phyloP scores from a whole-genome alignment of 2,329 filamentous ascomycete genomes.

The Stylonectria norvegica region DNA sequence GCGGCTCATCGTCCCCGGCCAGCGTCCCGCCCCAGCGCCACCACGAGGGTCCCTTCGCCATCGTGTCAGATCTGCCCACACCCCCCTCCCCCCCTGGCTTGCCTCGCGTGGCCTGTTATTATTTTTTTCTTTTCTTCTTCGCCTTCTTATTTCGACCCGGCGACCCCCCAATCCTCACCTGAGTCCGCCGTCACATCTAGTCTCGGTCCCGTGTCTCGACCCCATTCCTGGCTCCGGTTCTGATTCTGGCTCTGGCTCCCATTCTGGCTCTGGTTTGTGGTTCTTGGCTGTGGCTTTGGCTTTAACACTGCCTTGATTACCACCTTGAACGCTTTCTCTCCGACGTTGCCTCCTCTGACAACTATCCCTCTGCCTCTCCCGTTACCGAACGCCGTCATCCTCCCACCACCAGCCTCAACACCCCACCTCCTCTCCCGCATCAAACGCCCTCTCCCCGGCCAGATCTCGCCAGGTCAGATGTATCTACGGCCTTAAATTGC shows the following conservation, averaged over 20 bases:
- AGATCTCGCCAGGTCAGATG: constrained; percentile 36
- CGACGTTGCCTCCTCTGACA: too few species aligned
- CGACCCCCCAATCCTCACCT: constrained; percentile 25
- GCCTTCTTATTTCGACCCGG: constrained; percentile 24
- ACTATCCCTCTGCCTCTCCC: too few species aligned
- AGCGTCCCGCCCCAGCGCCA: constrained; percentile 32
- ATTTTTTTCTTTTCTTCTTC: constrained; percentile 23
- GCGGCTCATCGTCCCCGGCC: constrained; percentile 16
- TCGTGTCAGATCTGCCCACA: constrained; percentile 34
- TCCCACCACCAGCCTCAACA: constrained; percentile 19
- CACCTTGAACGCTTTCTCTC: too few species aligned
- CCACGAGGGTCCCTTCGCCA: constrained; percentile 31
- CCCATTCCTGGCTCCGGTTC: constrained; percentile 24
- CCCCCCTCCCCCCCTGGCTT: background rate
- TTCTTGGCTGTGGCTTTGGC: background rate
- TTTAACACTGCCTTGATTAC: too few species aligned
- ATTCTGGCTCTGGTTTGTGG: constrained; percentile 1
- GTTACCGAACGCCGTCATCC: constrained; percentile 19
- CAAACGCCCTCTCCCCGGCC: constrained; percentile 21
- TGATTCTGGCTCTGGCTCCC: too few species aligned
- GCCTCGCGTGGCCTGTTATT: constrained; percentile 12
- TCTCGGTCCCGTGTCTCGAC: constrained; percentile 27
- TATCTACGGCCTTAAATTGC: constrained; percentile 35
- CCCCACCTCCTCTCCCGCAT: constrained; percentile 18
- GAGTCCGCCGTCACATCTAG: constrained; percentile 27